Evolutionary conservation across 352 stramenopile genomes (phyloP).

Genomic region (Phytophthora rubi): DNA sequence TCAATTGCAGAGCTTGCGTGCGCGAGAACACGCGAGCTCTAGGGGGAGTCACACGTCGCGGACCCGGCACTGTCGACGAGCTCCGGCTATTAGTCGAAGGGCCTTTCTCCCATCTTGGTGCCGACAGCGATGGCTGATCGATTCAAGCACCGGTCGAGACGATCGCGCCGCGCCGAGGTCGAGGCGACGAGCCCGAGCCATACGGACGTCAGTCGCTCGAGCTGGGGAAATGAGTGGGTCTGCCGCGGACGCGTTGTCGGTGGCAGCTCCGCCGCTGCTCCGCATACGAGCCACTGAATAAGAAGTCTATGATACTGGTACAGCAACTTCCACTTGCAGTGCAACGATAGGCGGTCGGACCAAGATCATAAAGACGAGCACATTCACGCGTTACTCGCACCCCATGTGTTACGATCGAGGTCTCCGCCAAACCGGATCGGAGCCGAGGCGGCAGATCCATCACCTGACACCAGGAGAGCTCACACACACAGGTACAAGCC

Average conservation of each 20-base stretch:
- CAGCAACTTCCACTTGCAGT: slow-evolving; percentile 6
- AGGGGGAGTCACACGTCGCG: slow-evolving; percentile 22
- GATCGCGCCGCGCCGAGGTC: not conserved
- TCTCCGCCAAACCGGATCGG: slow-evolving; percentile 23
- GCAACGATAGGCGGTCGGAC: slow-evolving; percentile 7
- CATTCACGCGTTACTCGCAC: slow-evolving; percentile 25
- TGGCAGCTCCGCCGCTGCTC: not conserved
- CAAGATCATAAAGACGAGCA: slow-evolving; percentile 41
- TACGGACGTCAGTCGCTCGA: slow-evolving; percentile 15
- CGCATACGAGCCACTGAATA: slow-evolving; percentile 28
- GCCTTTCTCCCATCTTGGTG: slow-evolving; percentile 36
- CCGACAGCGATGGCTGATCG: slow-evolving; percentile 16
- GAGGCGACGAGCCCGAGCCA: slow-evolving; percentile 19
- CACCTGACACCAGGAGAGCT: not conserved
- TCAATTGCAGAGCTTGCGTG: slow-evolving; percentile 35
- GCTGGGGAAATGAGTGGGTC: slow-evolving; percentile 39
- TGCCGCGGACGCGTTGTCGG: slow-evolving; percentile 15
- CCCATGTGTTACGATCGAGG: slow-evolving; percentile 30
- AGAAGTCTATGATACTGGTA: slow-evolving; percentile 20
- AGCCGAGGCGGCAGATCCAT: not conserved
- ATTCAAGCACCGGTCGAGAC: not conserved
- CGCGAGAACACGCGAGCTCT: slow-evolving; percentile 32
- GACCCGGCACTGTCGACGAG: slow-evolving; percentile 11
- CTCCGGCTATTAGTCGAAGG: slow-evolving; percentile 33
- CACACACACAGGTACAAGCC: not conserved